Percentiles rank a stretch among this genome's conserved stretches.
These are phyloP conservation scores for Vanilla planifolia DNA, from an alignment of 106 monocot species.

Conservation along the genomic window DNA sequence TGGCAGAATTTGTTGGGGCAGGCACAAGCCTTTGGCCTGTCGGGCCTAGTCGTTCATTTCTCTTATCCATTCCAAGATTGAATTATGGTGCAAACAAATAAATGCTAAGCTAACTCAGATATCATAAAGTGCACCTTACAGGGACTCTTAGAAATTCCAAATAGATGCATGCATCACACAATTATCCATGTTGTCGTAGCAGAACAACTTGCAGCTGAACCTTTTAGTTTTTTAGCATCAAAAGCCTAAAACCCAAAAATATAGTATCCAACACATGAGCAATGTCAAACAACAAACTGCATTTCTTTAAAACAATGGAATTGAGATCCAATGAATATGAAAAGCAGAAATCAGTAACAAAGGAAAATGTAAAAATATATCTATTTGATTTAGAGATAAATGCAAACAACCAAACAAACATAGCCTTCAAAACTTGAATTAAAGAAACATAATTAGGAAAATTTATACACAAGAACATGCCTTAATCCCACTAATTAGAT, in stretches of 20 bases:
- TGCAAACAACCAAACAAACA: too few relatives aligned
- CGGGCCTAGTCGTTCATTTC: slow-evolving; percentile 32
- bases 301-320: background rate
- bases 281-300: background rate
- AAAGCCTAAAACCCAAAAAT: background rate
- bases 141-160: background rate
- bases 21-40: slow-evolving; percentile 38
- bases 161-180: background rate
- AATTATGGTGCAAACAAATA: background rate
- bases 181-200: background rate
- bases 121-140: background rate
- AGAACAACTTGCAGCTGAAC: background rate
- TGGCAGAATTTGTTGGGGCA: slow-evolving; percentile 25
- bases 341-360: background rate
- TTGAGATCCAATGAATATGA: background rate
- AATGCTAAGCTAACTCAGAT: background rate
- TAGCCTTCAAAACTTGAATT: too few relatives aligned
- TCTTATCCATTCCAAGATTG: slow-evolving; percentile 22
- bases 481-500: too few relatives aligned
- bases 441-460: too few relatives aligned
- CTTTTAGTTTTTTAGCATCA: background rate
- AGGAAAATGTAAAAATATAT: background rate
- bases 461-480: too few relatives aligned
- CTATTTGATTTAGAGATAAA: too few relatives aligned
- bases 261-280: slow-evolving; percentile 2